Base-by-base conservation (phyloP, 169 alveolate genomes). In the Plasmodium yoelii region DNA sequence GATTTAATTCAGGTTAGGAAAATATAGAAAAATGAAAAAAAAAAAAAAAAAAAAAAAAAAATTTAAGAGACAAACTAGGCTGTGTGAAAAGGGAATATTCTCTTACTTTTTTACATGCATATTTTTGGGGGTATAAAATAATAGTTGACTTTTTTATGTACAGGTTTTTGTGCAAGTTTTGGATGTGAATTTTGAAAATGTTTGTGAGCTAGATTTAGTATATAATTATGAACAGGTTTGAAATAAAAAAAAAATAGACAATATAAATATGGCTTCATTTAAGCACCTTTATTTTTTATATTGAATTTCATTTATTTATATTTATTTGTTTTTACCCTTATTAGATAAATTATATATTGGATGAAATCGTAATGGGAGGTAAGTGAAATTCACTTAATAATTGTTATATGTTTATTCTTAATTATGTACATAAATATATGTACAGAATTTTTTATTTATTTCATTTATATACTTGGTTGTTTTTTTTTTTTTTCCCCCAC, bases 191-290 rank as follows among this genome's bases (percentile, higher is more conserved):
- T 97, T 96, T 82, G 97, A 95, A 86, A 95, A 95, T 80, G 99
- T 97, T 13, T 97, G 99, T 82, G 99, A 97, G 87, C 93, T 97
- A 4, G 98, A 96, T 65, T 88, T 97, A 73, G 94, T 97, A 91
- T 97, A 95, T 86, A 95, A 97, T 88, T 96, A 96, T 73, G 98
- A 97, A 51, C 96, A 95, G 95, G 97, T 93, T 26, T 12, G 26
- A 26, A 22, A n/a, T n/a, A n/a, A 5, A 53, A 46, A 60, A 39
- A 3, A 55, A 34, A 39, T 28, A 60, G 12, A 49, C 15, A 47
- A 18, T 71, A 9, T 34, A n/a, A 19, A 8, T 39, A 18, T 15
- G 13, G 2, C 15, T 34, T 19, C 10, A 6, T 13, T 61, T 22
- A 26, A 44, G 87, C 1, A 51, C n/a, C 67, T 51, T 71, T 53